These are phyloP conservation scores for Pelagomonas calceolata DNA, from an alignment of 108 stramenopile genomes.

Conservation along the genomic window DNA sequence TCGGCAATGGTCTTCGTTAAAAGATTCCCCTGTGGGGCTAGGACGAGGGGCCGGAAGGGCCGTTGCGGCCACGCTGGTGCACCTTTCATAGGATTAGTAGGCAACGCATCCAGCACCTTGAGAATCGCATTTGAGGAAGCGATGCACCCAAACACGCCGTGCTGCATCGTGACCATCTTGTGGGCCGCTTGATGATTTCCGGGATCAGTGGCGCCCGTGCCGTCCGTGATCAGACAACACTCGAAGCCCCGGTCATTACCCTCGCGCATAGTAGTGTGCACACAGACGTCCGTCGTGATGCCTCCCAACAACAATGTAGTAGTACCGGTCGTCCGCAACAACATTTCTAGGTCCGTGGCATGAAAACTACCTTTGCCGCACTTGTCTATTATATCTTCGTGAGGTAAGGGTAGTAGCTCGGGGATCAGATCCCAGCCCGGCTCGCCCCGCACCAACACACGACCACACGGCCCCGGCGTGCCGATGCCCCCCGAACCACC, in stretches of 20 bases:
- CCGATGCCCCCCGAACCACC: slow-evolving; percentile 51
- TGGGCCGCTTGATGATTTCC: slow-evolving; percentile 38
- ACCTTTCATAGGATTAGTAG: not conserved
- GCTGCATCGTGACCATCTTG: slow-evolving; percentile 47
- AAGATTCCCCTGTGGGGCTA: not conserved
- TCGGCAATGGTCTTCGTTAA: not conserved
- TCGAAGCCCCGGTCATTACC: slow-evolving; percentile 55
- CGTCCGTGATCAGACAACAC: slow-evolving; percentile 35
- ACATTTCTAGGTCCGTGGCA: slow-evolving; percentile 38
- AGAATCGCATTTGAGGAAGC: slow-evolving; percentile 27
- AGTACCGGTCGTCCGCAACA: slow-evolving; percentile 34
- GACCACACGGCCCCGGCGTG: slow-evolving; percentile 40
- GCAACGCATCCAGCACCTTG: slow-evolving; percentile 16
- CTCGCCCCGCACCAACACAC: slow-evolving; percentile 43
- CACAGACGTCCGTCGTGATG: slow-evolving; percentile 52
- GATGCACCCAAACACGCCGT: slow-evolving; percentile 45
- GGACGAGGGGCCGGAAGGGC: not conserved
- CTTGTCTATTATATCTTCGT: slow-evolving; percentile 40
- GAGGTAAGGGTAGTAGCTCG: slow-evolving; percentile 29
- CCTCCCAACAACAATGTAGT: slow-evolving; percentile 39
- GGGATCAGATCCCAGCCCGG: slow-evolving; percentile 55
- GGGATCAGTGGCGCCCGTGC: slow-evolving; percentile 48
- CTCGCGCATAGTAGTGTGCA: slow-evolving; percentile 49
- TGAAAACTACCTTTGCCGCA: slow-evolving; percentile 44
- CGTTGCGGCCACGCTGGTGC: not conserved